Evolutionary conservation across 2,329 filamentous ascomycete species (phyloP).

Genomic region (Ophiognomonia clavigignenti-juglandacearum): DNA sequence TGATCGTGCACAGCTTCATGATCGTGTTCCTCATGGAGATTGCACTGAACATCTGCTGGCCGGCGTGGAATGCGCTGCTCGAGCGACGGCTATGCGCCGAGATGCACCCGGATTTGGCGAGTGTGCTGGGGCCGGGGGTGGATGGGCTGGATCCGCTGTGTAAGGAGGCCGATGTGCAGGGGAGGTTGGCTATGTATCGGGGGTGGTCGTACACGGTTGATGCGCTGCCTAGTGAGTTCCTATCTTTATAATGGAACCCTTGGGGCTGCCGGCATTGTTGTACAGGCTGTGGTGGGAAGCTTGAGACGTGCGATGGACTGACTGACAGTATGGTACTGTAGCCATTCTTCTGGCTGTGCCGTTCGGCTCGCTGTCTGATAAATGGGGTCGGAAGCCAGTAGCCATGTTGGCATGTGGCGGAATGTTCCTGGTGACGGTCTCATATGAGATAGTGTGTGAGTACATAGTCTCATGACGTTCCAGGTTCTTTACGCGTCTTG

Average conservation of each 20-base stretch:
- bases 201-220: slow-evolving; percentile 42
- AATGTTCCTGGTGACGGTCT: slow-evolving; percentile 18
- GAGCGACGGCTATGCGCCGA: slow-evolving; percentile 50
- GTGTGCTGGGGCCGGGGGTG: slow-evolving; percentile 22
- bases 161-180: slow-evolving; percentile 45
- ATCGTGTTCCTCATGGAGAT: slow-evolving; percentile 38
- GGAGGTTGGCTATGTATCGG: slow-evolving; percentile 44
- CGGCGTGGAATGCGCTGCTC: slow-evolving; percentile 44
- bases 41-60: slow-evolving; percentile 25
- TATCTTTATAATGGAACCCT: not conserved
- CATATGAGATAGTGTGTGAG: slow-evolving; percentile 19
- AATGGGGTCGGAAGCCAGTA: slow-evolving; percentile 43
- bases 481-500: too few relatives aligned
- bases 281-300: too few relatives aligned
- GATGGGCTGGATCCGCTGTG: slow-evolving; percentile 37
- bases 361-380: slow-evolving; percentile 42
- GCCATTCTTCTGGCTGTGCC: slow-evolving; percentile 40
- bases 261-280: too few relatives aligned
- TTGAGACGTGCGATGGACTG: too few relatives aligned
- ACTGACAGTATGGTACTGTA: slow-evolving; percentile 14
- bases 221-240: slow-evolving; percentile 35
- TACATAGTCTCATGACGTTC: too few relatives aligned
- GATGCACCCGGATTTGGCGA: slow-evolving; percentile 36
- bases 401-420: slow-evolving; percentile 27
- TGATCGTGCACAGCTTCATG: slow-evolving; percentile 25